These are phyloP conservation scores for Peronospora farinosa DNA, from an alignment of 352 stramenopile genomes.

Conservation along the genomic window DNA sequence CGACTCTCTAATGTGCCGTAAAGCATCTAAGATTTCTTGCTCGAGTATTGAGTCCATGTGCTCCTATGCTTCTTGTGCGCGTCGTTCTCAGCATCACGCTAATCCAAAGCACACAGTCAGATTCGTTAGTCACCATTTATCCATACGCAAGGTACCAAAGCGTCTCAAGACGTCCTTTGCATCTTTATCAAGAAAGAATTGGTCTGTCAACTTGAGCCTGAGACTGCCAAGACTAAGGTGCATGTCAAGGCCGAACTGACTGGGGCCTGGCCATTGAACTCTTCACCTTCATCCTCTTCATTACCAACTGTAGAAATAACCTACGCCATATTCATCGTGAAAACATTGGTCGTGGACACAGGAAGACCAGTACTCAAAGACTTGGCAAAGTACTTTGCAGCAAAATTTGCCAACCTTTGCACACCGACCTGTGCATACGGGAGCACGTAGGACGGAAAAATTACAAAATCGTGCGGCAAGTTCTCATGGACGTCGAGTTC, in stretches of 20 bases:
- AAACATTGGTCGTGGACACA: background rate
- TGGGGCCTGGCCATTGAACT: no score
- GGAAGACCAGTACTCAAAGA: background rate
- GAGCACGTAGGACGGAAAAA: conserved; percentile 35
- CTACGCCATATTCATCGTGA: conserved; percentile 11
- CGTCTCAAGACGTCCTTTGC: no score
- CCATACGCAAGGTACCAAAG: no score
- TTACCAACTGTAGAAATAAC: no score
- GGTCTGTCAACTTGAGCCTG: no score
- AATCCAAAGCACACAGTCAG: no score
- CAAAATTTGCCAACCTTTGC: conserved; percentile 29
- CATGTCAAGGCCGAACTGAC: no score
- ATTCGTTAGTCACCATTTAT: no score
- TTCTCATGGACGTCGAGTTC: conserved; percentile 37
- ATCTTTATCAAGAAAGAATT: no score
- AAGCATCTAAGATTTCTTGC: conserved; percentile 5
- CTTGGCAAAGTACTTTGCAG: conserved; percentile 26
- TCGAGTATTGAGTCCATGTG: conserved; percentile 2
- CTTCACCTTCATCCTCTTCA: no score
- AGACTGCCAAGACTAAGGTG: no score
- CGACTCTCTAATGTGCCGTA: background rate
- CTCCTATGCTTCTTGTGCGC: background rate
- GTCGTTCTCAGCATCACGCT: no score
- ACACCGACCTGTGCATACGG: conserved; percentile 33
- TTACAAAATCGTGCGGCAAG: conserved; percentile 37